phyloP scores from a whole-genome alignment of 345 rosid species.

The Populus davidiana region DNA sequence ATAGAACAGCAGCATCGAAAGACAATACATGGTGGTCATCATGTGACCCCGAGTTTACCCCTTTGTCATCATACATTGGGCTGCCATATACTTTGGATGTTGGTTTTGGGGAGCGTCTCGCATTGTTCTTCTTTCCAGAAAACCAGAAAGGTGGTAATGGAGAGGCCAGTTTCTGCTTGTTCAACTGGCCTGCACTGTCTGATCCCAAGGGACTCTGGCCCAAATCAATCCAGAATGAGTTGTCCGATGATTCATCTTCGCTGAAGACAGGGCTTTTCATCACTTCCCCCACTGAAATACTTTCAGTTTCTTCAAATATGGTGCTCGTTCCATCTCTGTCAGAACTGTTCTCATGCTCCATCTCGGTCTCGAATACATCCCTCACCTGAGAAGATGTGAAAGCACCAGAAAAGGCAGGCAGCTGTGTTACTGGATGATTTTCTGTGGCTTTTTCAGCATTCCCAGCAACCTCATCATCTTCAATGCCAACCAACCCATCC shows the following conservation, averaged over 20 bases:
- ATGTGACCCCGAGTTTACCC: slow-evolving; percentile 28
- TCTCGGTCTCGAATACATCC: slow-evolving; percentile 87
- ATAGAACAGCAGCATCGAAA: slow-evolving; percentile 88
- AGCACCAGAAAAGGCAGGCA: slow-evolving; percentile 96
- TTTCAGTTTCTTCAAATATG: slow-evolving; percentile 89
- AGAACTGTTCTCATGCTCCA: slow-evolving; percentile 77
- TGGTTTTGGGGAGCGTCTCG: slow-evolving; percentile 56
- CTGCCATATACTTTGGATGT: slow-evolving; percentile 62
- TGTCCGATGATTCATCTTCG: slow-evolving; percentile 91
- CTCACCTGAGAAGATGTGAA: slow-evolving; percentile 84
- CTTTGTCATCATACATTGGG: slow-evolving; percentile 64
- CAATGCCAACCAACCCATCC: slow-evolving; percentile 54
- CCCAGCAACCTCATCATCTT: slow-evolving; percentile 49
- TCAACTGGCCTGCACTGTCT: slow-evolving; percentile 49
- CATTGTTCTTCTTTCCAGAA: slow-evolving; percentile 60
- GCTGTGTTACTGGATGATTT: slow-evolving; percentile 49
- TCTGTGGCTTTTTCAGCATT: slow-evolving; percentile 60
- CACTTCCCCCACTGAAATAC: slow-evolving; percentile 87
- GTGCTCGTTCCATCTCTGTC: slow-evolving; percentile 87
- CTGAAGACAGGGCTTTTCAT: slow-evolving; percentile 98
- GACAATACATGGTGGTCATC: slow-evolving; percentile 66
- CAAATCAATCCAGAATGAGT: slow-evolving; percentile 86
- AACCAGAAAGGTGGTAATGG: slow-evolving; percentile 72
- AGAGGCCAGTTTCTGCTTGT: slow-evolving; percentile 56
- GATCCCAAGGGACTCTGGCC: slow-evolving; percentile 92